Evolutionary conservation across 768 basidiomycete genomes (phyloP).

Genomic region (Psilocybe sp.): DNA sequence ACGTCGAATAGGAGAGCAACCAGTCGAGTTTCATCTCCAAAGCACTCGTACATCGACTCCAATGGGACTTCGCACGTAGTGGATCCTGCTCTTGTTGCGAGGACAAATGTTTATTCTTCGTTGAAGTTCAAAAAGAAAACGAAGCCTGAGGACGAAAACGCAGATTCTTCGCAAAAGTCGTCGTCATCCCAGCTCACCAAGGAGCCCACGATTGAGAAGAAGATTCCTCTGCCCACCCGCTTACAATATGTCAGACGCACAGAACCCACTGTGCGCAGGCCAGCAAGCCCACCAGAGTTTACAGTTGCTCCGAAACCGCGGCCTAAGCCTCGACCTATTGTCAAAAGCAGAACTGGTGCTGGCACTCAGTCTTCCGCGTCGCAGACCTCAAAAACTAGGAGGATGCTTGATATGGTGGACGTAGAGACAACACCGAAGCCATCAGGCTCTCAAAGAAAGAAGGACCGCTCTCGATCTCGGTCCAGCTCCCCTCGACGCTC

Average conservation of each 20-base stretch:
- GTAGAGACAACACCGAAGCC: not conserved
- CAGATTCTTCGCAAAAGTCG: not conserved
- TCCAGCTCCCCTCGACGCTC: constrained; percentile 3
- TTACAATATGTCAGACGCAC: no score
- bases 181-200: constrained; percentile 6
- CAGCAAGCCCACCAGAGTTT: not conserved
- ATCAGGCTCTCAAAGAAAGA: not conserved
- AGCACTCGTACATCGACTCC: constrained; percentile 3
- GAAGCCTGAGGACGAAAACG: constrained; percentile 1
- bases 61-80: constrained; percentile 12
- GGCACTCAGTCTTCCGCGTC: not conserved
- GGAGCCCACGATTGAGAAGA: constrained; percentile 1
- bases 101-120: constrained; percentile 7
- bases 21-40: not conserved
- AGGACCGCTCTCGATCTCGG: not conserved
- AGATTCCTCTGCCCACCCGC: not conserved
- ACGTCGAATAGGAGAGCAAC: no score
- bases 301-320: not conserved
- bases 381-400: constrained; percentile 3
- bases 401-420: not conserved
- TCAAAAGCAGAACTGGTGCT: not conserved
- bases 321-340: constrained; percentile 4
- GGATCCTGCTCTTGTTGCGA: constrained; percentile 11
- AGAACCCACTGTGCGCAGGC: no score
- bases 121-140: constrained; percentile 37